A percentile compares a stretch with the other conserved stretches of the same genome.
Evolutionary conservation across 495 filamentous ascomycete genomes (phyloP).

Genomic region (Lasiosphaeris hirsuta): DNA sequence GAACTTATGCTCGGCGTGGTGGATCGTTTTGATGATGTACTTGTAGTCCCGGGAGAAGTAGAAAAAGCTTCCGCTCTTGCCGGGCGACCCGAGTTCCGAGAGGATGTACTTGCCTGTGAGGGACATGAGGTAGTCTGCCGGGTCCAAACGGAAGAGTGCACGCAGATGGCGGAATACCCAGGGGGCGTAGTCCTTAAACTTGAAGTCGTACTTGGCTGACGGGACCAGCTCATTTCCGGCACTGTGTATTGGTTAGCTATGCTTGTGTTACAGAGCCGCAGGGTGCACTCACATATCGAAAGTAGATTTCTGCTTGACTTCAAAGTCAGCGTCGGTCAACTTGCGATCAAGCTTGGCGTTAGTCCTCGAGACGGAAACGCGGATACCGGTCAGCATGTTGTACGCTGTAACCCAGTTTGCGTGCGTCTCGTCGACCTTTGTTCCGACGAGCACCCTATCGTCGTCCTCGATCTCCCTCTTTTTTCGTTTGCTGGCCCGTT

Average conservation of each 20-base stretch:
- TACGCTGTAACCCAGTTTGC: slow-evolving; percentile 98
- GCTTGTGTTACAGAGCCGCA: background rate
- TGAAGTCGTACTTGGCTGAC: slow-evolving; percentile 99
- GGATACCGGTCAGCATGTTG: slow-evolving; percentile 99
- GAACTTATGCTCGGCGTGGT: slow-evolving; percentile 93
- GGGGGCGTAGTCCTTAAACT: slow-evolving; percentile 99
- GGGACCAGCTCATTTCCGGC: slow-evolving; percentile 97
- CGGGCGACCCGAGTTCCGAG: slow-evolving; percentile 93
- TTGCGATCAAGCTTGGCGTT: slow-evolving; percentile 94
- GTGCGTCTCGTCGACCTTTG: slow-evolving; percentile 95
- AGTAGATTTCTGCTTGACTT: slow-evolving; percentile 91
- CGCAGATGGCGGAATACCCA: slow-evolving; percentile 98
- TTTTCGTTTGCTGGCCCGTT: slow-evolving; percentile 76
- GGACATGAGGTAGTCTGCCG: slow-evolving; percentile 97
- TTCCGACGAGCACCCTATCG: slow-evolving; percentile 91
- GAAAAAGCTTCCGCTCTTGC: slow-evolving; percentile 98
- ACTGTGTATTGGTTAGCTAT: slow-evolving; percentile 39
- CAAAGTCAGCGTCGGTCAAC: slow-evolving; percentile 85
- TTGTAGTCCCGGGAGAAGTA: slow-evolving; percentile 99
- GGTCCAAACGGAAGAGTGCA: slow-evolving; percentile 84
- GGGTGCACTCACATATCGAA: slow-evolving; percentile 73
- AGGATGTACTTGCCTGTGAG: slow-evolving; percentile 98
- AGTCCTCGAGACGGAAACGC: slow-evolving; percentile 91
- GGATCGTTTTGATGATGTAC: slow-evolving; percentile 99
- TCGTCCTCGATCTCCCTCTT: slow-evolving; percentile 88